Conservation (phyloP, 352 stramenopile species). For the Pythium utonaiense region DNA sequence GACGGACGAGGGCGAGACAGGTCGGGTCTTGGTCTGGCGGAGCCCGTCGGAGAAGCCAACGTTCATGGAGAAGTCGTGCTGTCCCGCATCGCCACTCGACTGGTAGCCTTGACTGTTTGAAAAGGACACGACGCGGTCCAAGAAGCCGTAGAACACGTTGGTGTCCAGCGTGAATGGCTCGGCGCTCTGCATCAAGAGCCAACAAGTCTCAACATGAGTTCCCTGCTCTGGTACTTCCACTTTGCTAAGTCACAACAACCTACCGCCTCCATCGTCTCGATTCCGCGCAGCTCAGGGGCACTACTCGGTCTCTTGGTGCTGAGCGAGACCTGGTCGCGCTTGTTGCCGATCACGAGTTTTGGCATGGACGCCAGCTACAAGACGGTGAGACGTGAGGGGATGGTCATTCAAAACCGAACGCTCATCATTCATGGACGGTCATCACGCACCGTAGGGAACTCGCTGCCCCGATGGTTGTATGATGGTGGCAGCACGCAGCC, state of each 20-base stretch:
- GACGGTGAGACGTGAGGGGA: background rate
- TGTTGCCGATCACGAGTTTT: conserved; percentile 82
- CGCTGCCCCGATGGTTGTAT: conserved; percentile 21
- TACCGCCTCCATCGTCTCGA: conserved; percentile 59
- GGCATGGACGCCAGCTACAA: conserved; percentile 42
- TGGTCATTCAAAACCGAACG: background rate
- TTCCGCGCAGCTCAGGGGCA: conserved; percentile 40
- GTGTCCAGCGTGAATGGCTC: conserved; percentile 52
- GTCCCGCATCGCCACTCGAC: background rate
- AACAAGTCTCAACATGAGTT: background rate
- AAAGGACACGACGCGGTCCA: conserved; percentile 61
- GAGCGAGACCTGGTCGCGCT: conserved; percentile 53
- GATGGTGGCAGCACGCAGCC: conserved; percentile 48
- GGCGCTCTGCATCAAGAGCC: conserved; percentile 35
- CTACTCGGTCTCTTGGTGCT: conserved; percentile 31
- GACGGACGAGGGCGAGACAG: conserved; percentile 14
- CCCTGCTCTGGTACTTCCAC: too few relatives aligned
- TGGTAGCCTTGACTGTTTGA: conserved; percentile 30
- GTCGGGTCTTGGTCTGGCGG: conserved; percentile 45
- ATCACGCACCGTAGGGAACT: conserved; percentile 36
- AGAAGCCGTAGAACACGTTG: conserved; percentile 50
- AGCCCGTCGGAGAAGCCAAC: conserved; percentile 31
- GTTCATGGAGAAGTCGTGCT: conserved; percentile 15
- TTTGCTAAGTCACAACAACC: conserved; percentile 4
- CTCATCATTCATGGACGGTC: background rate